Evolutionary conservation across 306 rosid genomes (phyloP).

Genomic region (Sicyos baderoa): DNA sequence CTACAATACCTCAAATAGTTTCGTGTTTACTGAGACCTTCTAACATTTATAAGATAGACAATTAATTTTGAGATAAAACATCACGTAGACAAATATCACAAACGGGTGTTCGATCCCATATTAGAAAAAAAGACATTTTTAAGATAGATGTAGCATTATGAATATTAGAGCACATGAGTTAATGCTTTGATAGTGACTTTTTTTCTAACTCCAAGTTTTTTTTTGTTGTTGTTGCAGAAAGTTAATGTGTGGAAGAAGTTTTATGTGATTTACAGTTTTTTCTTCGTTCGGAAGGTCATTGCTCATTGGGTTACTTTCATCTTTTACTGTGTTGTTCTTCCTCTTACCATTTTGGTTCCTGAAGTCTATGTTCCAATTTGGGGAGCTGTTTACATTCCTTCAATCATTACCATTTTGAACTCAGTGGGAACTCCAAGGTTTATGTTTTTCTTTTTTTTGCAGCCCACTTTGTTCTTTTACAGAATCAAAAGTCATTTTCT

Average conservation of each 20-base stretch:
- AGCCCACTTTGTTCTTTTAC: neutral
- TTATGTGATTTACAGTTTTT: too few relatives aligned
- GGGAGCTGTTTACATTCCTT: conserved; percentile 99
- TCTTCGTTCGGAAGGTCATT: conserved; percentile 84
- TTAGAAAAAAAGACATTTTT: too few relatives aligned
- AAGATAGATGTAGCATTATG: too few relatives aligned
- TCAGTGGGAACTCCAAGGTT: conserved; percentile 99
- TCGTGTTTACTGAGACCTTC: too few relatives aligned
- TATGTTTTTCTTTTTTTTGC: neutral
- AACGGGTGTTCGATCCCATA: too few relatives aligned
- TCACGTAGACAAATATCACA: too few relatives aligned
- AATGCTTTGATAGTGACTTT: too few relatives aligned
- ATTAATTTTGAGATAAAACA: too few relatives aligned
- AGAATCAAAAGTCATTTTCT: neutral
- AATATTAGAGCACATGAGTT: too few relatives aligned
- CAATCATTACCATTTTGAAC: conserved; percentile 87
- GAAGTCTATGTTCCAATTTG: conserved; percentile 95
- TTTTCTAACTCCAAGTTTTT: conserved; percentile 9
- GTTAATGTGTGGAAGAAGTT: conserved; percentile 39
- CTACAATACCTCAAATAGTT: too few relatives aligned
- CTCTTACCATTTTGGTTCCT: conserved; percentile 86
- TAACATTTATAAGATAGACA: too few relatives aligned
- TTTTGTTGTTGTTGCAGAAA: conserved; percentile 45
- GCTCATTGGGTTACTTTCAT: conserved; percentile 92
- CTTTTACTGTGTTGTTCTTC: conserved; percentile 91